phyloP scores from a whole-genome alignment of 2,329 filamentous ascomycete species.

The Beauveria sp. region DNA sequence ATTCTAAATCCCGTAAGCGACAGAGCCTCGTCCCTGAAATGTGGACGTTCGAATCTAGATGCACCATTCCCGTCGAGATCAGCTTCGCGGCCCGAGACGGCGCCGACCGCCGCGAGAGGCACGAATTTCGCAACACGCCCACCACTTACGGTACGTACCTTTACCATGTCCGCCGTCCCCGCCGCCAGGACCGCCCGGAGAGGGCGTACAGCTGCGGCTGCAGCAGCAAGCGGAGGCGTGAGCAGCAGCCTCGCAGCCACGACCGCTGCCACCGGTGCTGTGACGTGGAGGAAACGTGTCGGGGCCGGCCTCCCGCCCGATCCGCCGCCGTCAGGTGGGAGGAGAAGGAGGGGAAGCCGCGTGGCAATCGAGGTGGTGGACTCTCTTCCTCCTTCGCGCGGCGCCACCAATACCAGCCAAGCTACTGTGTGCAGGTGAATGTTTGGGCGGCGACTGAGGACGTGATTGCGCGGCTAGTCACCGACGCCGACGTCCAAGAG shows the following conservation, averaged over 20 bases:
- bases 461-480: neutral
- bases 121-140: neutral
- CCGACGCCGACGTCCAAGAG: neutral
- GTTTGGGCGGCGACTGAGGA: neutral
- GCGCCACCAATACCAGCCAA: neutral
- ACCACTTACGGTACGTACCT: neutral
- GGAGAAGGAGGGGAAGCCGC: neutral
- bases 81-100: neutral
- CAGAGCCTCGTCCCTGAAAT: neutral
- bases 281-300: neutral
- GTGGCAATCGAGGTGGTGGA: neutral
- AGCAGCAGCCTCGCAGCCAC: neutral
- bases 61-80: neutral
- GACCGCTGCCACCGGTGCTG: neutral
- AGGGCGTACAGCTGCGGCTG: neutral
- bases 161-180: neutral
- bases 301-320: neutral
- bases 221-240: neutral
- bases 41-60: neutral
- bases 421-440: neutral
- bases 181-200: neutral
- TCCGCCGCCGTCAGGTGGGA: neutral
- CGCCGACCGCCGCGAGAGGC: neutral
- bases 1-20: too few relatives aligned
- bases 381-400: neutral